Evolutionary conservation across 192 early-diverging fungal genomes (phyloP).

Genomic region (Phycomyces blakesleeanus): DNA sequence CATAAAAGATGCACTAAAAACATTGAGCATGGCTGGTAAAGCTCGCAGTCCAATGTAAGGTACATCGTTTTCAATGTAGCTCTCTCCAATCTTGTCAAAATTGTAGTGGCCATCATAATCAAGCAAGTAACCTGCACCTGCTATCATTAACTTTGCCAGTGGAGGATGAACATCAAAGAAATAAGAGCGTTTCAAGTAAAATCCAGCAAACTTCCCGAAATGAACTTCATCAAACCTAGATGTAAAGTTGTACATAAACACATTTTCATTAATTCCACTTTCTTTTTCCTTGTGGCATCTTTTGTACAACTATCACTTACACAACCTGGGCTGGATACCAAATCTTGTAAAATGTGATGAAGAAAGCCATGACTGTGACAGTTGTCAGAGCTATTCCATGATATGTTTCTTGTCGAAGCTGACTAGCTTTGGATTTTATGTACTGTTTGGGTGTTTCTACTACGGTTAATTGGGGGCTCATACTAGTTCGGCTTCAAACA

Average conservation of each 20-base stretch:
- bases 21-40: conserved; percentile 78
- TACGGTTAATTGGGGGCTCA: too few relatives aligned
- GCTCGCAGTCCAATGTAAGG: conserved; percentile 84
- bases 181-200: conserved; percentile 83
- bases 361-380: too few relatives aligned
- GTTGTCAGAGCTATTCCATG: too few relatives aligned
- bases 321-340: conserved; percentile 72
- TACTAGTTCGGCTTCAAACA: too few relatives aligned
- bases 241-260: not conserved
- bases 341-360: conserved; percentile 55
- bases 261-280: too few relatives aligned
- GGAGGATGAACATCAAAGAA: conserved; percentile 99
- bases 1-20: conserved; percentile 68
- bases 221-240: conserved; percentile 96
- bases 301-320: conserved; percentile 35
- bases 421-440: too few relatives aligned
- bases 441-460: too few relatives aligned
- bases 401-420: too few relatives aligned
- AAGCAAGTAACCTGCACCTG: conserved; percentile 71
- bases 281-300: too few relatives aligned
- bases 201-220: conserved; percentile 98
- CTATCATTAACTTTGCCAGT: conserved; percentile 89
- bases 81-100: conserved; percentile 93
- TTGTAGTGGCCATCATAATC: conserved; percentile 94
- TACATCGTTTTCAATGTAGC: conserved; percentile 83